These are phyloP conservation scores for Amoebophrya sp. DNA, from an alignment of 169 alveolate species.

Conservation along the genomic window DNA sequence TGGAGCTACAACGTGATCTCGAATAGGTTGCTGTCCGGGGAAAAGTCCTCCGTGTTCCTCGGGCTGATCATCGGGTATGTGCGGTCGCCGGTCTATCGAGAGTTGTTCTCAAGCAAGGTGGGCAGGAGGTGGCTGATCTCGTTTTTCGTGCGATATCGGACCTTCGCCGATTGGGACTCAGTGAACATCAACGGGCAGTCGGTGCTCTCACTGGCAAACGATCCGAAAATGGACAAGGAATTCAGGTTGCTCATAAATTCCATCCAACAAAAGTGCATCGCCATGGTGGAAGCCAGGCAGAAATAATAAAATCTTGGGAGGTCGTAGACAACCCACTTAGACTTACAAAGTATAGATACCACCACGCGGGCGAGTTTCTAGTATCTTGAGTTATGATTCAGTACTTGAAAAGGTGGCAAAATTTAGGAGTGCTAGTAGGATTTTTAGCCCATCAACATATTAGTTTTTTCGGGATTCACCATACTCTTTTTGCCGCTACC, in stretches of 20 bases:
- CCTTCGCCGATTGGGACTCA: background rate
- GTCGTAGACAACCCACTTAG: too few species aligned
- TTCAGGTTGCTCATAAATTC: background rate
- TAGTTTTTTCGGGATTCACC: too few species aligned
- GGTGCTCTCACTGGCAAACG: background rate
- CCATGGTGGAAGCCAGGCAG: background rate
- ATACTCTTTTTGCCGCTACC: too few species aligned
- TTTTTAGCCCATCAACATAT: too few species aligned
- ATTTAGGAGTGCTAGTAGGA: too few species aligned
- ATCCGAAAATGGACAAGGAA: background rate
- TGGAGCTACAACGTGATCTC: conserved; percentile 18
- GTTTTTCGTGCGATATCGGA: background rate
- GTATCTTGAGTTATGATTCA: too few species aligned
- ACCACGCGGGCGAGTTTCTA: too few species aligned
- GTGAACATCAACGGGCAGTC: background rate
- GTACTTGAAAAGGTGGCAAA: too few species aligned
- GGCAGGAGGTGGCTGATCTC: conserved; percentile 4
- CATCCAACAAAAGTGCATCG: background rate
- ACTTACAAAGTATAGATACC: too few species aligned
- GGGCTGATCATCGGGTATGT: background rate
- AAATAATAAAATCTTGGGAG: background rate
- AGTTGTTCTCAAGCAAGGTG: background rate
- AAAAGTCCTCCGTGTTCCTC: background rate
- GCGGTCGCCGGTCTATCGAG: background rate
- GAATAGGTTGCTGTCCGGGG: background rate